These are phyloP conservation scores for Tulasnella sp. DNA, from an alignment of 768 basidiomycete genomes.

Conservation along the genomic window DNA sequence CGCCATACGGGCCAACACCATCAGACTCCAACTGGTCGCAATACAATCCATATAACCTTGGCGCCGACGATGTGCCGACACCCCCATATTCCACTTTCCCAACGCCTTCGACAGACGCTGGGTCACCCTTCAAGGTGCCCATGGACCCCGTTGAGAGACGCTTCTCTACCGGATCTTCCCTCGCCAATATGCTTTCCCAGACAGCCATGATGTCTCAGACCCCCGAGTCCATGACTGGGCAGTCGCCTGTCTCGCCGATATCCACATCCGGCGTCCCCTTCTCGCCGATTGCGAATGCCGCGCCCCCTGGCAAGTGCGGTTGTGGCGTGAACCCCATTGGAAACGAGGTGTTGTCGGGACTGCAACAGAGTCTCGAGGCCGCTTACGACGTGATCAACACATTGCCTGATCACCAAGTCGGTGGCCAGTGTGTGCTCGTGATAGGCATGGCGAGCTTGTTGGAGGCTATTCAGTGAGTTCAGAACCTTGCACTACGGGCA, in stretches of 20 bases:
- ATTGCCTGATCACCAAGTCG: constrained; percentile 13
- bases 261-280: constrained; percentile 1
- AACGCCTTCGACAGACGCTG: constrained; percentile 11
- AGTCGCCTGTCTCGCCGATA: constrained; percentile 4
- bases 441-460: neutral
- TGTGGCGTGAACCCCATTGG: constrained; percentile 16
- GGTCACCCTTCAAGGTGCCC: constrained; percentile 10
- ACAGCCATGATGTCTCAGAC: neutral
- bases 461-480: constrained; percentile 10
- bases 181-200: constrained; percentile 15
- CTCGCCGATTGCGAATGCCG: neutral
- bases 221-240: constrained; percentile 4
- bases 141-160: constrained; percentile 9
- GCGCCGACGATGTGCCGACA: constrained; percentile 12
- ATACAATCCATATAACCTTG: neutral
- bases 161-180: constrained; percentile 1
- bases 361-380: constrained; percentile 2
- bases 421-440: neutral
- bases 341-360: constrained; percentile 12
- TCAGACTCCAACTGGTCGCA: constrained; percentile 7
- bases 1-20: constrained; percentile 9
- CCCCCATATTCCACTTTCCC: constrained; percentile 16
- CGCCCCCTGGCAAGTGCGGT: constrained; percentile 8
- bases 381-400: constrained; percentile 3
- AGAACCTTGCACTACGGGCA: neutral